Conservation (phyloP, 495 filamentous ascomycete genomes). For the Aspergillus taichungensis region DNA sequence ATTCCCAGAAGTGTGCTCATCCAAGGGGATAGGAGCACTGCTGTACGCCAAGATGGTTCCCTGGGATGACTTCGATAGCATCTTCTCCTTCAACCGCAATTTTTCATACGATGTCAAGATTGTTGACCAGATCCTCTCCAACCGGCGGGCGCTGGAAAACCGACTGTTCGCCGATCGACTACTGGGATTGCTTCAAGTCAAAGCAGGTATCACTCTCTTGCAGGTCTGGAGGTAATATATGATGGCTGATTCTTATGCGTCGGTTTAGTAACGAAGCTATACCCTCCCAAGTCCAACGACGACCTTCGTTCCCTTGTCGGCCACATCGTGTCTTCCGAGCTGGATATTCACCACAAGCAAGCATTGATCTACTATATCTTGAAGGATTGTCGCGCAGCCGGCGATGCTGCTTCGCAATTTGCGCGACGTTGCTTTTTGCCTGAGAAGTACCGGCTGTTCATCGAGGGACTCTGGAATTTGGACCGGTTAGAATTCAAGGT, state of each 20-base stretch:
- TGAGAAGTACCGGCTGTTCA: conserved; percentile 61
- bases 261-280: conserved; percentile 45
- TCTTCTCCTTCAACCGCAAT: conserved; percentile 55
- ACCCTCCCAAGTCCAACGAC: conserved; percentile 58
- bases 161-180: conserved; percentile 68
- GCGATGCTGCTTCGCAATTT: conserved; percentile 40
- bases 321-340: conserved; percentile 49
- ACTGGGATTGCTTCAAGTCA: conserved; percentile 59
- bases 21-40: no score
- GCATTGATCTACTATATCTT: conserved; percentile 74
- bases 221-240: not conserved
- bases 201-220: conserved; percentile 41
- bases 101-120: conserved; percentile 52
- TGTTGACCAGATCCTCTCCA: conserved; percentile 49
- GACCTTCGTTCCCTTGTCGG: conserved; percentile 57
- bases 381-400: conserved; percentile 55
- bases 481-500: conserved; percentile 62
- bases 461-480: conserved; percentile 74
- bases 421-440: conserved; percentile 52
- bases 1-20: no score
- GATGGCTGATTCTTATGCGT: no score
- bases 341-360: conserved; percentile 63
- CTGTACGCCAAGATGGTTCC: conserved; percentile 23
- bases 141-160: conserved; percentile 54
- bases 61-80: conserved; percentile 50